Base-by-base conservation (phyloP, 2,329 filamentous ascomycete species). In the Exophiala sideris region DNA sequence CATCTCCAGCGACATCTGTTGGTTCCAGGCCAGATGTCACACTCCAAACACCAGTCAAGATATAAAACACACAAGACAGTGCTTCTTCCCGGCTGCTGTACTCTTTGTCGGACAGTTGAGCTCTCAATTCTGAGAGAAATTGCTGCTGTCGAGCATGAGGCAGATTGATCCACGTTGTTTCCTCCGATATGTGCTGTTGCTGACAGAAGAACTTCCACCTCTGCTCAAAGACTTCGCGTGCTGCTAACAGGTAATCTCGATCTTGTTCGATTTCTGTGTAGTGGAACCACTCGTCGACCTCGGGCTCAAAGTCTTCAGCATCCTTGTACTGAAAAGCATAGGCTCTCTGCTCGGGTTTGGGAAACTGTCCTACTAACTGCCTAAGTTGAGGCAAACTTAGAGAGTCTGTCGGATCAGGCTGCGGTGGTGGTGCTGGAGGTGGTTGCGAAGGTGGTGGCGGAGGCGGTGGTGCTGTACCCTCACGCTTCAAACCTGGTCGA, bases 241-340 rank as follows among this genome's bases (percentile, higher is more conserved):
- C 86, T 49, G 85, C 82, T 49, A 88, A 81, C 45, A 96, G 77
- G 65, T 91, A 86, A 44, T 86, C 80, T 73, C 89, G 88, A 68
- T 97, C 91, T 71, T 88, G 88, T 20, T 64, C 60, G 16, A 58
- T 34, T 58, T 90, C 85, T 64, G 88, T 87, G 72, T 97, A 96
- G 49, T 87, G 85, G 71, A 99, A 99, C 94, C 94, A 99, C 73
- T 99, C 94, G 68, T 97, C 90, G 45, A 99, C 79, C 75, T 99
- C 94, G 60, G 94, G 89, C 14, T 88, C 84, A 64, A 95, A 86
- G 0, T 83, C 76, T 18, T 86, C 85, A 52, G 81, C 80, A 70
- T 92, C 88, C 21, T 81, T 76, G 73, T 92, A 92, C 59, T 82
- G 82, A 68, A 96, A 99, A 57, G 94, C 91, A 76, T 99, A 99